Percentiles rank a stretch among this genome's conserved stretches.
phyloP scores from a whole-genome alignment of 2,329 filamentous ascomycete species.

The Verruconis gallopava region DNA sequence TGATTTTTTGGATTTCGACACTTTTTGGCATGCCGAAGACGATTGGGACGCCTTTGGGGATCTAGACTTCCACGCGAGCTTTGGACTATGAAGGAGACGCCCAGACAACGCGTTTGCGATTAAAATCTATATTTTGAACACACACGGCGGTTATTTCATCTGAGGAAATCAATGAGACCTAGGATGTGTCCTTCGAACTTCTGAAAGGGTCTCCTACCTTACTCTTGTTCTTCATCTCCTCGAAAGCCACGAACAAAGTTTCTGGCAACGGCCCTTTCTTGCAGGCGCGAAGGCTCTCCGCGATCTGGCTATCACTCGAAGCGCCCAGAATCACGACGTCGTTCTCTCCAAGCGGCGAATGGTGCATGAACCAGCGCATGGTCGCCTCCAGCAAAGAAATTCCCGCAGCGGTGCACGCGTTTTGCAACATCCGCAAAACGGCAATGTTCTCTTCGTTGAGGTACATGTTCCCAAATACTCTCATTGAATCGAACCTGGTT shows the following conservation, averaged over 20 bases:
- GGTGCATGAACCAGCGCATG: conserved; percentile 30
- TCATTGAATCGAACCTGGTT: background rate
- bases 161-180: no score
- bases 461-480: background rate
- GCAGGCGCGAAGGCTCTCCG: conserved; percentile 21
- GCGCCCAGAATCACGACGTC: conserved; percentile 31
- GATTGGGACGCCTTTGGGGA: background rate
- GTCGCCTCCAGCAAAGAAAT: conserved; percentile 27
- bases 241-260: conserved; percentile 19
- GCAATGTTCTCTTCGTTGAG: background rate
- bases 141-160: no score
- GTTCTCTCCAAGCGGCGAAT: conserved; percentile 24
- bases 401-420: conserved; percentile 26
- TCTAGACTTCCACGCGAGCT: background rate
- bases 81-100: no score
- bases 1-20: background rate
- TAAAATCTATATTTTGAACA: no score
- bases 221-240: conserved; percentile 15
- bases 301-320: conserved; percentile 19
- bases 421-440: background rate
- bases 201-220: no score
- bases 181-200: no score
- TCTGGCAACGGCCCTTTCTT: conserved; percentile 19
- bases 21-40: background rate
- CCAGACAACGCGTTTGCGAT: no score